Evolutionary conservation across 2,329 filamentous ascomycete species (phyloP).

Genomic region (Lojkania enalia): DNA sequence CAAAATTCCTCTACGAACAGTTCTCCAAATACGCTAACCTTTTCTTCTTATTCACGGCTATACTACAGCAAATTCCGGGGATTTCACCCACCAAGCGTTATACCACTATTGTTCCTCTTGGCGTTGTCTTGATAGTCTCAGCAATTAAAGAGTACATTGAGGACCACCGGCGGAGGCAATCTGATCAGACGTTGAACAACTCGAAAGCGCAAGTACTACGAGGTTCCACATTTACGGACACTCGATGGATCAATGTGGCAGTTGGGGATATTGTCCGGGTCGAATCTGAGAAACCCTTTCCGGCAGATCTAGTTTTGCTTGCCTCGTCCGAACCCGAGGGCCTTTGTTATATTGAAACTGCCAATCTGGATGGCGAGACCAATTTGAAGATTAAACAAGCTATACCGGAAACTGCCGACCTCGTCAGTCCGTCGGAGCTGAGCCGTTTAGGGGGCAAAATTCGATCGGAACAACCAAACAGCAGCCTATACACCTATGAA

Average conservation of each 20-base stretch:
- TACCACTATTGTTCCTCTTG: constrained; percentile 93
- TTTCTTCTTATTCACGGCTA: constrained; percentile 98
- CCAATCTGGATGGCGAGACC: constrained; percentile 95
- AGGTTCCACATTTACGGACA: constrained; percentile 81
- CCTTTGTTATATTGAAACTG: constrained; percentile 97
- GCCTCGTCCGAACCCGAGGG: constrained; percentile 97
- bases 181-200: constrained; percentile 84
- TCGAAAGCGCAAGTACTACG: constrained; percentile 82
- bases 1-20: constrained; percentile 97
- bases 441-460: constrained; percentile 83
- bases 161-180: constrained; percentile 85
- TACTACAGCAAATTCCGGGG: constrained; percentile 90
- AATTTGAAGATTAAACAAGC: constrained; percentile 99
- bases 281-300: constrained; percentile 92
- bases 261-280: constrained; percentile 93
- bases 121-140: constrained; percentile 89
- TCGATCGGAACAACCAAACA: constrained; percentile 96
- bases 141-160: constrained; percentile 93
- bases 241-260: constrained; percentile 90
- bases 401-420: constrained; percentile 83
- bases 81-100: constrained; percentile 94
- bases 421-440: constrained; percentile 85
- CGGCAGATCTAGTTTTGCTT: constrained; percentile 87
- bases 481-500: constrained; percentile 97
- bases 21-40: constrained; percentile 99